These are phyloP conservation scores for Gaillardinia entomophila DNA, from an alignment of 805 yeast genomes.

Conservation along the genomic window DNA sequence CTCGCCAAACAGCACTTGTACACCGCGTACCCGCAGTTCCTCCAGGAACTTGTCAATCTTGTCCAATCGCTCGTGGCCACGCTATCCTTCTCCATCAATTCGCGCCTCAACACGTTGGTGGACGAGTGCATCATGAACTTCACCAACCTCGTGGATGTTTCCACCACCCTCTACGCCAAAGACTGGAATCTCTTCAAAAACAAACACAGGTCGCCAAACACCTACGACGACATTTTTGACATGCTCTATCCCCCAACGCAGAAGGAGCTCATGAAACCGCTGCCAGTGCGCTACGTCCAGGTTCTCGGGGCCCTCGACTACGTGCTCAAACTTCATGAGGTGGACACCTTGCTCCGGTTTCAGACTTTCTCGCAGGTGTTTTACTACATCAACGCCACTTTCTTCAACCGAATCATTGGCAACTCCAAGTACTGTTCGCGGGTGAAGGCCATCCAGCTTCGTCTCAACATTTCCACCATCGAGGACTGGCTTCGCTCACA, in stretches of 20 bases:
- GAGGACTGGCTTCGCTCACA: conserved; percentile 91
- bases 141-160: conserved; percentile 77
- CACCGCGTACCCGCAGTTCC: conserved; percentile 45
- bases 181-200: conserved; percentile 51
- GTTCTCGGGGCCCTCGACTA: conserved; percentile 84
- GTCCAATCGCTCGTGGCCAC: conserved; percentile 62
- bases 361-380: conserved; percentile 75
- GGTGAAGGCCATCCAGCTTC: conserved; percentile 80
- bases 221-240: conserved; percentile 67
- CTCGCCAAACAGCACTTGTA: conserved; percentile 59
- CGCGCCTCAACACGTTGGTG: conserved; percentile 49
- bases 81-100: conserved; percentile 58
- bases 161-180: conserved; percentile 69
- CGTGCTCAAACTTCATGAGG: conserved; percentile 74
- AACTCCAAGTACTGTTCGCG: conserved; percentile 71
- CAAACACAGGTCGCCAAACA: conserved; percentile 38
- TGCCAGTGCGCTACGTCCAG: conserved; percentile 81
- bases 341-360: conserved; percentile 70
- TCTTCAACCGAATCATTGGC: conserved; percentile 69
- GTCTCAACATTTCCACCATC: conserved; percentile 76
- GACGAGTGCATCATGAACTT: conserved; percentile 70
- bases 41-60: conserved; percentile 48
- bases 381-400: conserved; percentile 65
- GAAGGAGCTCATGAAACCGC: conserved; percentile 74
- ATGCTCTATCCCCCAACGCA: conserved; percentile 84